A percentile compares a stretch with the other conserved stretches of the same genome.
These are phyloP conservation scores for Lactifluus volemus DNA, from an alignment of 768 basidiomycete species.

Conservation along the genomic window DNA sequence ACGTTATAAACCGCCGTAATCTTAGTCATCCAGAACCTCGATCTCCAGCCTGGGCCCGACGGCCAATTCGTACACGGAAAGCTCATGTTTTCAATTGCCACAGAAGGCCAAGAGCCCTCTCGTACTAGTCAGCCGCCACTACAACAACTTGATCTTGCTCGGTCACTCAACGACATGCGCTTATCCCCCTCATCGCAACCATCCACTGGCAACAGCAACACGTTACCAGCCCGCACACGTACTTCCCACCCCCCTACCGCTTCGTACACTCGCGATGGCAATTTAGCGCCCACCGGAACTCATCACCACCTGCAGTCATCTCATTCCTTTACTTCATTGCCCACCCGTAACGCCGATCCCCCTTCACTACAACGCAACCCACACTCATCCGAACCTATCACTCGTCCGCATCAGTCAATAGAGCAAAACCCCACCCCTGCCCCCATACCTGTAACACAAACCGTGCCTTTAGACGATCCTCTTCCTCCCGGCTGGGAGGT, in stretches of 20 bases:
- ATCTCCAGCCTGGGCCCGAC: conserved; percentile 65
- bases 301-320: conserved; percentile 9
- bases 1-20: neutral
- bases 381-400: neutral
- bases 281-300: conserved; percentile 2
- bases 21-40: conserved; percentile 60
- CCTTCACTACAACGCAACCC: conserved; percentile 18
- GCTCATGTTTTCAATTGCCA: conserved; percentile 53
- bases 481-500: conserved; percentile 82
- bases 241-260: neutral
- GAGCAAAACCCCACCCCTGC: conserved; percentile 1
- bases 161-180: conserved; percentile 9
- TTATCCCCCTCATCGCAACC: neutral
- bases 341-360: conserved; percentile 22
- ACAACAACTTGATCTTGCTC: conserved; percentile 18
- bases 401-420: neutral
- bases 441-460: conserved; percentile 22
- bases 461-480: conserved; percentile 42
- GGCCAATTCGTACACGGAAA: conserved; percentile 77
- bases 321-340: conserved; percentile 12
- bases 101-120: conserved; percentile 20
- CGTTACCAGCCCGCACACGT: conserved; percentile 8
- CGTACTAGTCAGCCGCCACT: conserved; percentile 12
- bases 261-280: neutral
- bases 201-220: neutral